phyloP scores from a whole-genome alignment of 805 yeast genomes.

The Yamadazyma akitaensis region DNA sequence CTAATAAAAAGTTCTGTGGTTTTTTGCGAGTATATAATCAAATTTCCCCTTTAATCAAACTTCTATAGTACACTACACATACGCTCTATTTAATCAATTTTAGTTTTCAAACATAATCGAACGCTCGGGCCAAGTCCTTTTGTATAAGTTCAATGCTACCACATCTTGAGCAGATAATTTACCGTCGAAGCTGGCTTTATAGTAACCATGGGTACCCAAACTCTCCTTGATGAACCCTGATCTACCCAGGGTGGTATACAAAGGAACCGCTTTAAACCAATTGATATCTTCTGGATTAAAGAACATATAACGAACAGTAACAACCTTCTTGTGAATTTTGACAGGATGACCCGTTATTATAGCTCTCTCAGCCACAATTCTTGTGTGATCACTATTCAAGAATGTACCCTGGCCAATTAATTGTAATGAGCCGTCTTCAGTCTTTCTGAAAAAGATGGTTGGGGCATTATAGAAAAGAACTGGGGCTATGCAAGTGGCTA shows the following conservation, averaged over 20 bases:
- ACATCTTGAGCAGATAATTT: constrained; percentile 88
- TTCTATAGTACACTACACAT: constrained; percentile 3
- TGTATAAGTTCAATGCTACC: constrained; percentile 89
- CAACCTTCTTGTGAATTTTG: constrained; percentile 88
- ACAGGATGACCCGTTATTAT: constrained; percentile 92
- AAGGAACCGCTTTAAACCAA: constrained; percentile 86
- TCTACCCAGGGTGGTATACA: constrained; percentile 90
- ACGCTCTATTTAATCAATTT: constrained; percentile 1
- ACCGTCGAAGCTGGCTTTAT: constrained; percentile 92
- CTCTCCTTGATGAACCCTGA: constrained; percentile 92
- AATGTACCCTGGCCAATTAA: constrained; percentile 89
- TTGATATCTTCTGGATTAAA: constrained; percentile 86
- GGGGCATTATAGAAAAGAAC: constrained; percentile 82
- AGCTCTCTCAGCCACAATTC: constrained; percentile 84
- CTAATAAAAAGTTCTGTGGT: too few species aligned
- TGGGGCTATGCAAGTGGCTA: constrained; percentile 89
- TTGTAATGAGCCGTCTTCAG: constrained; percentile 49
- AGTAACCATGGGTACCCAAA: constrained; percentile 97
- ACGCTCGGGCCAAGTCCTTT: constrained; percentile 84
- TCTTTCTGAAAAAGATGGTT: constrained; percentile 71
- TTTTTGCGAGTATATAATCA: not conserved
- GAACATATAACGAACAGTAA: constrained; percentile 96
- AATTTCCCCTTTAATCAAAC: not conserved
- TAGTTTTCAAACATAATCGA: constrained; percentile 16
- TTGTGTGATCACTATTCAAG: constrained; percentile 77